Evolutionary conservation across 2,329 filamentous ascomycete genomes (phyloP), one percentile per base, ranked within the genome.

Genomic region (Rutstroemia sp.): DNA sequence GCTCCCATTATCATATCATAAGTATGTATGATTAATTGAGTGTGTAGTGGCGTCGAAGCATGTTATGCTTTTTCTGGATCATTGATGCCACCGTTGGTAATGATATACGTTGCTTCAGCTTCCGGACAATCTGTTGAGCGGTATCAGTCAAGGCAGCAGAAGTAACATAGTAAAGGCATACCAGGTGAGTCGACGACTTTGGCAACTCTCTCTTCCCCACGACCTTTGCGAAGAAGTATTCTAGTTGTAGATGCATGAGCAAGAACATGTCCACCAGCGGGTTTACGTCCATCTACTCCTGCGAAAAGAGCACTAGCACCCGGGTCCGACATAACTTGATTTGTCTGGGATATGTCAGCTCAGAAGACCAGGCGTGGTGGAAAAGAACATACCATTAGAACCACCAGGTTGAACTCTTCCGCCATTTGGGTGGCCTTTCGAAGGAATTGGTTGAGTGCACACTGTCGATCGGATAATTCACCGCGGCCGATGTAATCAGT

Each of bases 241-340:
- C 85, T 77, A 41, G 85, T 87, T 2, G 83, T 79, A 52, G 83
- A 86, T 52, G 84, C 84, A 69, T 88, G 84, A 39, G 84, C 84
- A 30, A 88, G 79, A 55, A 87, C 80, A 71, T 88, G 84, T 16
- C 84, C 85, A 59, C 82, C 82, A 49, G 83, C 79, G 49, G 83
- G 82, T 68, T 87, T 87, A 48, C 83, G 77, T 47, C 85, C 85
- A 71, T 87, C 85, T 56, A 81, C 83, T 61, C 83, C 79, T 51
- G 83, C 81, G 66, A 87, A 87, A 10, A 87, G 74, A 47, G 84
- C 81, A 68, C 77, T 86, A 10, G 84, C 85, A 59, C 85, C 84
- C 14, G 85, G 85, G 63, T 87, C 85, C 57, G 81, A 85, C 71
- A 87, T 84, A 38, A 88, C 85, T 71, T 88, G 85, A 62, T 87